Evolutionary conservation across 2,329 filamentous ascomycete genomes (phyloP).

Genomic region (Coniochaeta sp.): DNA sequence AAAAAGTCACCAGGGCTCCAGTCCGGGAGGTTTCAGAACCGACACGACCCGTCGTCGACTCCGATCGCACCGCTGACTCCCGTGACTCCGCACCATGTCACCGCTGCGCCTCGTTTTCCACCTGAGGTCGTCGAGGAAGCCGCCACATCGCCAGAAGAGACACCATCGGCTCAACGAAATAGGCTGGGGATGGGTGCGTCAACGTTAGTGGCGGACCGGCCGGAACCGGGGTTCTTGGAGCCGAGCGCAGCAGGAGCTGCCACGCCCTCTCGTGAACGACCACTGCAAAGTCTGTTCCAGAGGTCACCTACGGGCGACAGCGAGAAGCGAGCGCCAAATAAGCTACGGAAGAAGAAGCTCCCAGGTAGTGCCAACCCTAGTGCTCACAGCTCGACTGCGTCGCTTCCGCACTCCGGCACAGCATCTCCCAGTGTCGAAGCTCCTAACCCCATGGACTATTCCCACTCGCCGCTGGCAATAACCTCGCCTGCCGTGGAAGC

Average conservation of each 20-base stretch:
- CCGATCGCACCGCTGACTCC: constrained; percentile 24
- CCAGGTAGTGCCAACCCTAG: constrained; percentile 74
- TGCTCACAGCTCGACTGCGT: constrained; percentile 83
- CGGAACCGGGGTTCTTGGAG: constrained; percentile 18
- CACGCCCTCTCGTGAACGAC: constrained; percentile 60
- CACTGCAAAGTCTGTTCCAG: constrained; percentile 63
- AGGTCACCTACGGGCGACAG: constrained; percentile 56
- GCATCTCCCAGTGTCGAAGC: constrained; percentile 39
- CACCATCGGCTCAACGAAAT: background rate
- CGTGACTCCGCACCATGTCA: constrained; percentile 33
- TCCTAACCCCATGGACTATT: constrained; percentile 37
- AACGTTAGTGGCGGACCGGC: constrained; percentile 5
- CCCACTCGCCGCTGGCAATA: constrained; percentile 8
- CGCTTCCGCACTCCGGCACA: constrained; percentile 45
- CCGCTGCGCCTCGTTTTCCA: constrained; percentile 37
- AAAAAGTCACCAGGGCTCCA: constrained; percentile 73
- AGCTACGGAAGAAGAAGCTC: constrained; percentile 79
- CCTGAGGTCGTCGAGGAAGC: constrained; percentile 27
- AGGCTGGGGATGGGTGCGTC: background rate
- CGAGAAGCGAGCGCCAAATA: constrained; percentile 73
- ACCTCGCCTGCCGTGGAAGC: constrained; percentile 8
- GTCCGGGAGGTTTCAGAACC: constrained; percentile 55
- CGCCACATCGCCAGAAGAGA: constrained; percentile 22
- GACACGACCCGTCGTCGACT: constrained; percentile 18
- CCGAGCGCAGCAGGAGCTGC: constrained; percentile 21